Base-by-base conservation (phyloP, 2,329 filamentous ascomycete genomes). In the Lasiodiplodia citricola region DNA sequence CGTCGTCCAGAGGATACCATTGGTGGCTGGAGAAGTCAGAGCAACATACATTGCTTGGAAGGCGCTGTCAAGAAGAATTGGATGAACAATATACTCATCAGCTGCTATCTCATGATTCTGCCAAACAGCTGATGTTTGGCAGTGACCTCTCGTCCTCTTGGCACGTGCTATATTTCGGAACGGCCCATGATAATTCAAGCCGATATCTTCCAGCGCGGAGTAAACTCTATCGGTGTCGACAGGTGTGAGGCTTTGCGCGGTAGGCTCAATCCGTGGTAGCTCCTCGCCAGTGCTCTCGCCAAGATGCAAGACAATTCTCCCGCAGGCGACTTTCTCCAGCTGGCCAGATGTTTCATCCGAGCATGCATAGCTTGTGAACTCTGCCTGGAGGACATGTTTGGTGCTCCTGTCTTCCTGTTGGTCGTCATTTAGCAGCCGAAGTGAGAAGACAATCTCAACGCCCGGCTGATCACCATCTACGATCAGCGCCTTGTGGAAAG, bases 1-100 rank as follows among this genome's bases (percentile, higher is more conserved):
- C n/a, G 74, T 57, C 28, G 72, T 44, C 58, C 75, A 70, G 47
- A 79, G 62, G 23, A 72, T 63, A 13, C 71, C 74, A 70, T 79
- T 77, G 10, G 57, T 47, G 2, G 70, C 69, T 1, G 79, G 79
- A 31, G 73, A 75, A 23, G 70, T 71, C 55, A 72, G 72, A 2
- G 79, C 78, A 2, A 74, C 71, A 23, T 79, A 55, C 21, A 75
- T 69, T 0, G 74, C 70, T 60, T 81, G 79, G 16, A 81, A 70
- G 1, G 75, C 74, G 18, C 71, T 73, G 55, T 81, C 79, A 1
- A 80, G 69, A 14, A 70, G 52, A 0, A 70, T 73, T 1, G 79
- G 79, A 65, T 80, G 76, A 8, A 38, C 47, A 37, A 56, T 58
- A 38, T 58, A 44, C 6, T 50, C 52, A 2, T 50, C 52, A 2